Base-by-base conservation (phyloP, 1,284 basidiomycete genomes). In the Schizopora paradoxa region DNA sequence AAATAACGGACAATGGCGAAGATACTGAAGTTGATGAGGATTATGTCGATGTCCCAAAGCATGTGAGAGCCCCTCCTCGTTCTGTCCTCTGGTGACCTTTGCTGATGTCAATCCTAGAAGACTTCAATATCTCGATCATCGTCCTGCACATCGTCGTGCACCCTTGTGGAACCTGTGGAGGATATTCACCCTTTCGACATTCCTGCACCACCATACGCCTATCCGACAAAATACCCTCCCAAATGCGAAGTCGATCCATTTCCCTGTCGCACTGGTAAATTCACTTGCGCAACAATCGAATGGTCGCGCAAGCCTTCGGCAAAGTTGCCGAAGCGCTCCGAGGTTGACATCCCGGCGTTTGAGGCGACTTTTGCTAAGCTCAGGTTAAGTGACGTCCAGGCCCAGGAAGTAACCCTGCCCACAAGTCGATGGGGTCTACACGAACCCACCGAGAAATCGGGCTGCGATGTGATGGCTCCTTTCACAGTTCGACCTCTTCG, bases 201-300 rank as follows among this genome's bases (percentile, higher is more conserved):
- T 14, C 4, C 29, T 18, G 13, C 33, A 4, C 42, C 47, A 1
- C 3, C 23, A 0, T 34, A 45, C 21, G 42, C 43, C n/a, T 49
- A 5, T 16, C 47, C 47, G 1, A 19, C 19, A 23, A 19, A 7
- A 11, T 49, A 49, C 21, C 47, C 47, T 4, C 47, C 47, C 1
- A 7, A 31, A n/a, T n/a, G 38, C 18, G 10, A 40, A 1, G 22
- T 6, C 8, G 47, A 49, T 21, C 47, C 47, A 1, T 49, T 49
- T 18, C 47, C 42, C 19, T 49, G 42, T 14, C 19, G 43, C 38
- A 27, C n/a, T 23, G 47, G 47, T 0, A 40, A 49, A 23, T 44
- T 49, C 32, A 28, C 1, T 14, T 33, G 43, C 29, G 4, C 25
- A 1, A 35, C 27, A 7, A 13, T 18, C 1, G 7, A 7, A 7